Percentiles rank a stretch among this genome's conserved stretches.
phyloP scores from a whole-genome alignment of 202 grass and related monocot species.

The Elaeis oleifera region DNA sequence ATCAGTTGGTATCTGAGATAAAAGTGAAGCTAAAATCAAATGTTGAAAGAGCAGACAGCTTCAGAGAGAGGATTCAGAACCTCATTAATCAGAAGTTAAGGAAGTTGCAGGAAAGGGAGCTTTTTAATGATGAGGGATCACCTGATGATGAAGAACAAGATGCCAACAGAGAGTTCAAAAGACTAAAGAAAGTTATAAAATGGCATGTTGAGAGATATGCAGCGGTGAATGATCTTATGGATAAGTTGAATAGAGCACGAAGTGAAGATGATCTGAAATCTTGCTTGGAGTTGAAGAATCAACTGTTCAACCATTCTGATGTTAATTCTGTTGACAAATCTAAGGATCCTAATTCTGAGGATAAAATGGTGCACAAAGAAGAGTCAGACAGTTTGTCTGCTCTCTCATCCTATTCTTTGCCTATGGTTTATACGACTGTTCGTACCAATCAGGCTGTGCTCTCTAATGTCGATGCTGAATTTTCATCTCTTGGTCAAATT shows the following conservation, averaged over 20 bases:
- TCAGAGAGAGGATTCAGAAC: constrained; percentile 45
- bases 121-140: constrained; percentile 21
- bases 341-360: constrained; percentile 11
- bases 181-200: constrained; percentile 21
- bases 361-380: not conserved
- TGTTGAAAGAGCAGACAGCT: constrained; percentile 33
- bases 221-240: constrained; percentile 48
- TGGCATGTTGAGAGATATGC: constrained; percentile 32
- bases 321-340: not conserved
- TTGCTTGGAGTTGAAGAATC: constrained; percentile 34
- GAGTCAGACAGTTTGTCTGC: constrained; percentile 21
- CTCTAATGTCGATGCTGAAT: constrained; percentile 31
- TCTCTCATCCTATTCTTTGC: constrained; percentile 25
- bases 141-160: constrained; percentile 25
- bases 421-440: constrained; percentile 25
- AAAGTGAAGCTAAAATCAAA: constrained; percentile 66
- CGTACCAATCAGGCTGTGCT: constrained; percentile 33
- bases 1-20: constrained; percentile 38
- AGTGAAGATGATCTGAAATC: constrained; percentile 55
- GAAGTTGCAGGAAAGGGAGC: constrained; percentile 31
- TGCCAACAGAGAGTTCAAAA: constrained; percentile 14
- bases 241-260: constrained; percentile 49
- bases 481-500: constrained; percentile 36
- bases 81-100: constrained; percentile 60
- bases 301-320: constrained; percentile 26